These are phyloP conservation scores for Sporisorium sorghi DNA, from an alignment of 1,284 basidiomycete genomes.

Conservation along the genomic window DNA sequence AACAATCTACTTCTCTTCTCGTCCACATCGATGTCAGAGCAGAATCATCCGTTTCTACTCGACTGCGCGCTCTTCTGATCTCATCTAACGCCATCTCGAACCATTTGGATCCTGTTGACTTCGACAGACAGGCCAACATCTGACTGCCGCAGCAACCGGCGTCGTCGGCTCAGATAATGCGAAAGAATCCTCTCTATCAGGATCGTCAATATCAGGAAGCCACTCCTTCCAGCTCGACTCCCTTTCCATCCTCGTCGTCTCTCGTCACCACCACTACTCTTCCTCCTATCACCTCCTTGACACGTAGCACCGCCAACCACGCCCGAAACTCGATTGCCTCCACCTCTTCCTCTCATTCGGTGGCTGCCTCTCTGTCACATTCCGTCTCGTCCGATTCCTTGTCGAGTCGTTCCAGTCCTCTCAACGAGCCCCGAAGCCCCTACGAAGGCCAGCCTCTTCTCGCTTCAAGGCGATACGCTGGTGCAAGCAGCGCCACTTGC, in stretches of 20 bases:
- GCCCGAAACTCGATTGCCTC: slow-evolving; percentile 18
- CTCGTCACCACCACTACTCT: slow-evolving; percentile 10
- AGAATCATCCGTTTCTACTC: neutral
- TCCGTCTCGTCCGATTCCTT: slow-evolving; percentile 22
- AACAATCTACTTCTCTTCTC: neutral
- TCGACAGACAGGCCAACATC: neutral
- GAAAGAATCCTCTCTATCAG: slow-evolving; percentile 9
- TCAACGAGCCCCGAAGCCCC: slow-evolving; percentile 30
- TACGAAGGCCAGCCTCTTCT: slow-evolving; percentile 36
- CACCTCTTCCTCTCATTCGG: slow-evolving; percentile 1
- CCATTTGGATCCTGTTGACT: neutral
- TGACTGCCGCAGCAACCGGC: slow-evolving; percentile 6
- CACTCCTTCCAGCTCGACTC: slow-evolving; percentile 16
- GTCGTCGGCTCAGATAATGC: slow-evolving; percentile 30
- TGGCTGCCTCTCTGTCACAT: slow-evolving; percentile 7
- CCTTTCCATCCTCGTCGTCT: slow-evolving; percentile 9
- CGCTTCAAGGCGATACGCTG: slow-evolving; percentile 3
- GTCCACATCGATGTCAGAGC: neutral
- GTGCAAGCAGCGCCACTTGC: neutral
- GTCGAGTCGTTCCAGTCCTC: slow-evolving; percentile 20
- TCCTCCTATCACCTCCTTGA: slow-evolving; percentile 27
- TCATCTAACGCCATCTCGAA: neutral
- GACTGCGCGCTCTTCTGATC: neutral
- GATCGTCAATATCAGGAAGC: slow-evolving; percentile 23
- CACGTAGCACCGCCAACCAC: neutral